Conservation (phyloP, 768 basidiomycete genomes). For the Porpolomopsis calyptriformis region DNA sequence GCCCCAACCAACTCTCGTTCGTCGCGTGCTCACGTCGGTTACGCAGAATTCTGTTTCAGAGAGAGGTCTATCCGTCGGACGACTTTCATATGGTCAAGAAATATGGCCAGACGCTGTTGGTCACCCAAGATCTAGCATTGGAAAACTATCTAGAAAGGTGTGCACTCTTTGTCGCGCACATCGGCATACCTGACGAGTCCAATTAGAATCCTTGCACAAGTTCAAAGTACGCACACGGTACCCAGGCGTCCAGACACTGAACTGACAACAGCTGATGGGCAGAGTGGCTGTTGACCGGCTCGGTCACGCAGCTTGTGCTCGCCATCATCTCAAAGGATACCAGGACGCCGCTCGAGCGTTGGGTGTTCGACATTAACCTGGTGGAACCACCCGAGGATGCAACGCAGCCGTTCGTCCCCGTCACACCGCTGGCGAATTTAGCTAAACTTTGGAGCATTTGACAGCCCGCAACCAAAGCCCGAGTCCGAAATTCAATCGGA, state of each 20-base stretch:
- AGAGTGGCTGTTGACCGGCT: constrained; percentile 93
- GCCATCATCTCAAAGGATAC: constrained; percentile 96
- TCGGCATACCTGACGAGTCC: constrained; percentile 1
- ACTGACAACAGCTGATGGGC: constrained; percentile 2
- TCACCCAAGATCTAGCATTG: constrained; percentile 86
- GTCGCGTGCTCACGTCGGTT: neutral
- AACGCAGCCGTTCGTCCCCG: constrained; percentile 37
- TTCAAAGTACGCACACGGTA: constrained; percentile 58
- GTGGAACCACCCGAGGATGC: constrained; percentile 50
- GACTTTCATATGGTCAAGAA: constrained; percentile 99
- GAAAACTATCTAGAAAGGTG: constrained; percentile 89
- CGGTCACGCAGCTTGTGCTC: constrained; percentile 88
- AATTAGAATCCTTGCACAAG: constrained; percentile 76
- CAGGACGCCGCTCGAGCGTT: constrained; percentile 83
- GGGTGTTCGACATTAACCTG: constrained; percentile 95
- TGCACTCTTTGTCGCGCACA: constrained; percentile 8
- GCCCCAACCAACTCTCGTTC: neutral
- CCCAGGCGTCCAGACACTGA: neutral
- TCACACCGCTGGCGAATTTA: constrained; percentile 3
- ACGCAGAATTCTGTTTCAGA: constrained; percentile 83
- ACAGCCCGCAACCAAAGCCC: constrained; percentile 51
- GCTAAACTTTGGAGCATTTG: constrained; percentile 4
- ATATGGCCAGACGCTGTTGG: constrained; percentile 90
- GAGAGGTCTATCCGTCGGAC: constrained; percentile 94
- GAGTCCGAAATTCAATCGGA: constrained; percentile 92